Percentiles rank a stretch among this genome's conserved stretches.
phyloP scores from a whole-genome alignment of 2,329 filamentous ascomycete genomes.

The Ophiostoma australiae region DNA sequence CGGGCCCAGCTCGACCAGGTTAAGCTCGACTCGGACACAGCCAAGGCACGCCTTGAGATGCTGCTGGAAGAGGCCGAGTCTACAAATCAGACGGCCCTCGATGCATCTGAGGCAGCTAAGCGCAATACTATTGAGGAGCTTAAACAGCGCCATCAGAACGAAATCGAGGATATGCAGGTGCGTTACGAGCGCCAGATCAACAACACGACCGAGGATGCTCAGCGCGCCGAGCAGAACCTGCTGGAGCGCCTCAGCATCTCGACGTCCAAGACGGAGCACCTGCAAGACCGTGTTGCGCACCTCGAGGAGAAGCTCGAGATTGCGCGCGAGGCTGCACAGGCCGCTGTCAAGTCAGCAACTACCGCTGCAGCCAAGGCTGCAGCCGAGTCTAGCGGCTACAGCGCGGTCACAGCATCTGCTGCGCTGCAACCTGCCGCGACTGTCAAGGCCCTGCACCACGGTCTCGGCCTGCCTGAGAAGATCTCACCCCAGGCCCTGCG shows the following conservation, averaged over 20 bases:
- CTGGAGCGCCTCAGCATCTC: constrained; percentile 76
- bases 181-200: constrained; percentile 70
- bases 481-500: constrained; percentile 91
- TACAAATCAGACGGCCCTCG: constrained; percentile 43
- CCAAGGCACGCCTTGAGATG: constrained; percentile 76
- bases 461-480: constrained; percentile 64
- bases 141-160: constrained; percentile 57
- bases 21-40: constrained; percentile 72
- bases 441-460: constrained; percentile 38
- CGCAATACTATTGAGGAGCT: constrained; percentile 47
- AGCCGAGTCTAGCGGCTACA: constrained; percentile 33
- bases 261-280: constrained; percentile 76
- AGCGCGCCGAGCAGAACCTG: constrained; percentile 72
- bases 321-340: constrained; percentile 77
- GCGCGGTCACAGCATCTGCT: constrained; percentile 25
- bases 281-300: constrained; percentile 77
- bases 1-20: constrained; percentile 72
- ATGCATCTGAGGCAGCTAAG: constrained; percentile 33
- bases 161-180: constrained; percentile 68
- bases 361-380: constrained; percentile 51
- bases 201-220: constrained; percentile 73
- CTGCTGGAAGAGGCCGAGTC: constrained; percentile 75
- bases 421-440: constrained; percentile 31
- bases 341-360: constrained; percentile 72
- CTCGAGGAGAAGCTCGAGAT: constrained; percentile 89